Conservation (phyloP, 306 rosid genomes). For the Luffa acutangula region DNA sequence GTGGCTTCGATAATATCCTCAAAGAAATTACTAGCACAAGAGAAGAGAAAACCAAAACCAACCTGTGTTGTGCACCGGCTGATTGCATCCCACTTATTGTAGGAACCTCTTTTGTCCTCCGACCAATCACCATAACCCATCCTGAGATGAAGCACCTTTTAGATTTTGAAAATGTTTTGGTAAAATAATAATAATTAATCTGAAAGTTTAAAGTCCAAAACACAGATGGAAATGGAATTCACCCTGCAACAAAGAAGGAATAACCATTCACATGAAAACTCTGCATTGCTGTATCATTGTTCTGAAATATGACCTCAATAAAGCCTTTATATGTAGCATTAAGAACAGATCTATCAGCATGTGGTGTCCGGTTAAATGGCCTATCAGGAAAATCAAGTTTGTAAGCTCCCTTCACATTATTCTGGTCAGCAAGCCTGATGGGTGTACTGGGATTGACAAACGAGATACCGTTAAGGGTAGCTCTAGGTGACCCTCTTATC, state of each 20-base stretch:
- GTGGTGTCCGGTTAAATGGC: constrained; percentile 44
- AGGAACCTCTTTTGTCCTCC: constrained; percentile 43
- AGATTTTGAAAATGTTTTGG: constrained; percentile 1
- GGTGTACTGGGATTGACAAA: constrained; percentile 61
- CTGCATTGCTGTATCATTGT: constrained; percentile 66
- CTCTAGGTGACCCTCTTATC: constrained; percentile 38
- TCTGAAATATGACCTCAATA: constrained; percentile 72
- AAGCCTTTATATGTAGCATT: constrained; percentile 83
- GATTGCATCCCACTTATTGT: constrained; percentile 82
- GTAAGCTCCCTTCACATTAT: constrained; percentile 49
- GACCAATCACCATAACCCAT: constrained; percentile 74
- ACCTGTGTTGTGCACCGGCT: constrained; percentile 80
- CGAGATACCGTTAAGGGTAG: constrained; percentile 75
- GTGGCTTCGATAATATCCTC: not conserved
- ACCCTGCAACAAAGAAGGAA: constrained; percentile 73
- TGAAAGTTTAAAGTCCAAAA: not conserved
- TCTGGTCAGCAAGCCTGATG: constrained; percentile 69
- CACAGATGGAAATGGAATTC: constrained; percentile 8
- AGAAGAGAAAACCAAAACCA: not conserved
- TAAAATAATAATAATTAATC: not conserved
- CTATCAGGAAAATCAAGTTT: constrained; percentile 72
- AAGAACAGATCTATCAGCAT: constrained; percentile 57
- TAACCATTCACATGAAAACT: constrained; percentile 77
- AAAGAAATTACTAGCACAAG: not conserved
- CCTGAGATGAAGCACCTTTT: constrained; percentile 27